A percentile compares a stretch with the other conserved stretches of the same genome.
phyloP scores from a whole-genome alignment of 163 green algal species.

The Picocystis sp. region DNA sequence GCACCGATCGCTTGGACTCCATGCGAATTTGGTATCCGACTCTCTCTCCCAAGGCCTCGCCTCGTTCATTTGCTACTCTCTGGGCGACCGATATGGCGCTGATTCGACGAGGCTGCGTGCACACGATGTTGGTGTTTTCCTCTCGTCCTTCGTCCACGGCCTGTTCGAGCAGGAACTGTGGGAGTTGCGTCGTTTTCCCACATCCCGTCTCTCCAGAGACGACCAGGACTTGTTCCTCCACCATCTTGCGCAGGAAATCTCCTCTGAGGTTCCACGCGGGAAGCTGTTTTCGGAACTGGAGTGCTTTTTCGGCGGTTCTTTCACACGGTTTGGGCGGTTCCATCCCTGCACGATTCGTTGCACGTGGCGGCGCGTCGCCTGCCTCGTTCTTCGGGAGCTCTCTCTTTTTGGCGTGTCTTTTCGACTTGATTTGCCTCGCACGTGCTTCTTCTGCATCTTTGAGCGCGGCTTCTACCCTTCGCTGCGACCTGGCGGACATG shows the following conservation, averaged over 20 bases:
- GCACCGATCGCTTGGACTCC: slow-evolving; percentile 6
- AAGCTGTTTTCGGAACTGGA: slow-evolving; percentile 4
- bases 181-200: slow-evolving; percentile 21
- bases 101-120: slow-evolving; percentile 29
- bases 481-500: not conserved
- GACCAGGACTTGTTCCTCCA: slow-evolving; percentile 16
- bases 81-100: slow-evolving; percentile 15
- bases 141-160: slow-evolving; percentile 12
- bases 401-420: no score
- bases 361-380: no score
- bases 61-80: slow-evolving; percentile 18
- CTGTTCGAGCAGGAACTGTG: slow-evolving; percentile 30
- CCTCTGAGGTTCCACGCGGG: slow-evolving; percentile 1
- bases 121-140: slow-evolving; percentile 16
- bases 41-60: slow-evolving; percentile 19
- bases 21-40: slow-evolving; percentile 29
- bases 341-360: no score
- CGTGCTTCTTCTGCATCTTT: no score
- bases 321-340: no score
- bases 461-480: no score
- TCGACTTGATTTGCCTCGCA: no score
- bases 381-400: no score
- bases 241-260: slow-evolving; percentile 8
- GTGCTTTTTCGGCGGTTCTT: not conserved
- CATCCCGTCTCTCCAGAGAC: slow-evolving; percentile 33